A percentile compares a stretch with the other conserved stretches of the same genome.
These are phyloP conservation scores for Mycena chlorophos DNA, from an alignment of 768 basidiomycete genomes.

Conservation along the genomic window DNA sequence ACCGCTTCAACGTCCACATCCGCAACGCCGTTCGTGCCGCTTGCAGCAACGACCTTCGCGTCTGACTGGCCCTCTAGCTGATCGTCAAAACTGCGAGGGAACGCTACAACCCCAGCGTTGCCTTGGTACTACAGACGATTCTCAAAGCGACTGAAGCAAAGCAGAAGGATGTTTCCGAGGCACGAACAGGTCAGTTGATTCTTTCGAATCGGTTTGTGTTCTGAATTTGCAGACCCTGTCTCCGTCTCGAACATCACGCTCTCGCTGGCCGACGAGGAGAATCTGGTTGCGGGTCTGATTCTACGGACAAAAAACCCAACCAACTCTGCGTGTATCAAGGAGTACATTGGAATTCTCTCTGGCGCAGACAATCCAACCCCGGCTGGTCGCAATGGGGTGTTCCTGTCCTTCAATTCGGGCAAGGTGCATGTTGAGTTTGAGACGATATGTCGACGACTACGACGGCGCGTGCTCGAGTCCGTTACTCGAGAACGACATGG, in stretches of 20 bases:
- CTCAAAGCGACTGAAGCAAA: conserved; percentile 68
- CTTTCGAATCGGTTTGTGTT: neutral
- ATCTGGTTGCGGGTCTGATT: conserved; percentile 63
- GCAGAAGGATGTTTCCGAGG: conserved; percentile 61
- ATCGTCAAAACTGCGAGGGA: conserved; percentile 75
- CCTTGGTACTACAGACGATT: conserved; percentile 66
- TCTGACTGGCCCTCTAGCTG: conserved; percentile 49
- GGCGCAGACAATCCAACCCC: conserved; percentile 81
- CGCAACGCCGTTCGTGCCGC: conserved; percentile 72
- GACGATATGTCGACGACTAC: conserved; percentile 63
- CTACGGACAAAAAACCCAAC: conserved; percentile 57
- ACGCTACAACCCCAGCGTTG: conserved; percentile 77
- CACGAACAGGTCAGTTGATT: conserved; percentile 75
- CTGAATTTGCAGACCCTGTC: conserved; percentile 52
- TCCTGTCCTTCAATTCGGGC: conserved; percentile 66
- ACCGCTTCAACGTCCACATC: conserved; percentile 82
- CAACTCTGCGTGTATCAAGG: conserved; percentile 62
- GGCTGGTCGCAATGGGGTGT: conserved; percentile 66
- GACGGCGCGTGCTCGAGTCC: conserved; percentile 71
- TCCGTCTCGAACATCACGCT: conserved; percentile 64
- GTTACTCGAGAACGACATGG: conserved; percentile 84
- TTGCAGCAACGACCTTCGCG: neutral
- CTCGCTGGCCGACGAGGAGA: conserved; percentile 62
- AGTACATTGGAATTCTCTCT: conserved; percentile 79
- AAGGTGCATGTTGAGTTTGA: conserved; percentile 84